Evolutionary conservation across 805 yeast genomes (phyloP).

Genomic region (Deakozyma indianensis): DNA sequence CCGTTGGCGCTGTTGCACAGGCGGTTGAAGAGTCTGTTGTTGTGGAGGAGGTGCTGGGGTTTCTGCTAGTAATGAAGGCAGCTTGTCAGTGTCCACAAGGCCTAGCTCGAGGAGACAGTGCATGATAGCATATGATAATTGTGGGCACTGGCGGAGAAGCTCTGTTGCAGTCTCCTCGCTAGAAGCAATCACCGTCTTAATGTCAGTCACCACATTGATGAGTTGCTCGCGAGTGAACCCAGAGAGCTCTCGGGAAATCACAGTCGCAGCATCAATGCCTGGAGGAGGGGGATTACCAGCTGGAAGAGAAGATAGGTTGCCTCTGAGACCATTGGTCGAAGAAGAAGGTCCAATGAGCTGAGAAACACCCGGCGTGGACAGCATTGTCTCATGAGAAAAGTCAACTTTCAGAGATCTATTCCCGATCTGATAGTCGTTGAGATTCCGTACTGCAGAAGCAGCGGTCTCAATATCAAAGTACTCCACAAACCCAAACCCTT

Average conservation of each 20-base stretch:
- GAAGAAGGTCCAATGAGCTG: not conserved
- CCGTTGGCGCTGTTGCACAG: conserved; percentile 5
- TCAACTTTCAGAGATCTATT: conserved; percentile 61
- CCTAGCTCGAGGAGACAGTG: conserved; percentile 43
- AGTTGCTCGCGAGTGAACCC: conserved; percentile 23
- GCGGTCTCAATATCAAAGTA: conserved; percentile 78
- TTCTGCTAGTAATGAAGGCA: conserved; percentile 8
- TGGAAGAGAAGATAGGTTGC: conserved; percentile 38
- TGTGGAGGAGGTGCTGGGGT: conserved; percentile 3
- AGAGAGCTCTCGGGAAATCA: conserved; percentile 32
- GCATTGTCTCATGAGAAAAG: conserved; percentile 40
- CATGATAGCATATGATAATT: conserved; percentile 67
- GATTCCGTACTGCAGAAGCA: conserved; percentile 76
- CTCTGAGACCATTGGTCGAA: not conserved
- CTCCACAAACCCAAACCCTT: conserved; percentile 80
- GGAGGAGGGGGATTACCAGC: conserved; percentile 32
- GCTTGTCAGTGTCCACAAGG: conserved; percentile 16
- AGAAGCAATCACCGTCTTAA: conserved; percentile 40
- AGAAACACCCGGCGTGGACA: conserved; percentile 6
- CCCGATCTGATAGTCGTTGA: conserved; percentile 67
- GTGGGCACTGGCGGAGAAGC: conserved; percentile 60
- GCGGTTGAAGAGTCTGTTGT: conserved; percentile 10
- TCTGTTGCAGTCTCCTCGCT: conserved; percentile 34
- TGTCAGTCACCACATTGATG: conserved; percentile 9
- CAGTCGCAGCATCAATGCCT: conserved; percentile 24